A percentile compares a stretch with the other conserved stretches of the same genome.
phyloP scores from a whole-genome alignment of 257 asterid species.

The Oldenlandia corymbosa region DNA sequence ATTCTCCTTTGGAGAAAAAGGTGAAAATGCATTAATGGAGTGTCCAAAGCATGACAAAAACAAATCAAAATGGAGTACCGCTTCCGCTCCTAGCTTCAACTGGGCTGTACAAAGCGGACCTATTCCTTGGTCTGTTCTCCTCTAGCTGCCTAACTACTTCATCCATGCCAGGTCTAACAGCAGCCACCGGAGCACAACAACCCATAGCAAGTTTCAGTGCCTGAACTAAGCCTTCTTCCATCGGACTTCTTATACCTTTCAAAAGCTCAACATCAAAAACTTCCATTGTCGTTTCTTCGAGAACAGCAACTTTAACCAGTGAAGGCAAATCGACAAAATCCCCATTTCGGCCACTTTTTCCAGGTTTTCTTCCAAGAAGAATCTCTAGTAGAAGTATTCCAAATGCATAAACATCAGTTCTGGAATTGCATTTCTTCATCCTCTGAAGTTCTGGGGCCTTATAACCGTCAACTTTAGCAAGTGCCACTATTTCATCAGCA shows the following conservation, averaged over 20 bases:
- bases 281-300: constrained; percentile 98
- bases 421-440: constrained; percentile 82
- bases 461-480: constrained; percentile 77
- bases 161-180: constrained; percentile 87
- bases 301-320: constrained; percentile 81
- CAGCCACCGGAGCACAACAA: constrained; percentile 87
- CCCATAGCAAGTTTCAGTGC: constrained; percentile 98
- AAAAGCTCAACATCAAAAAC: constrained; percentile 76
- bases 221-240: constrained; percentile 97
- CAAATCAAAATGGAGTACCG: constrained; percentile 76
- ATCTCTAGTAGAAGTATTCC: constrained; percentile 91
- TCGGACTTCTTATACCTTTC: constrained; percentile 77
- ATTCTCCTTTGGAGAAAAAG: constrained; percentile 19
- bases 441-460: constrained; percentile 92
- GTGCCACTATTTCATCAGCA: constrained; percentile 74
- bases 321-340: constrained; percentile 81
- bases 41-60: constrained; percentile 21
- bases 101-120: constrained; percentile 94
- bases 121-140: constrained; percentile 92
- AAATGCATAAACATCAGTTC: constrained; percentile 82
- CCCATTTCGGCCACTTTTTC: constrained; percentile 54
- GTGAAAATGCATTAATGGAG: constrained; percentile 6
- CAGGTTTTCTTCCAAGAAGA: constrained; percentile 70
- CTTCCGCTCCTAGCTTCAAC: constrained; percentile 97
- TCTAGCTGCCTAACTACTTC: constrained; percentile 93